Evolutionary conservation across 495 filamentous ascomycete species (phyloP), one percentile per base, ranked within the genome.

Genomic region (Tuber calosporum): DNA sequence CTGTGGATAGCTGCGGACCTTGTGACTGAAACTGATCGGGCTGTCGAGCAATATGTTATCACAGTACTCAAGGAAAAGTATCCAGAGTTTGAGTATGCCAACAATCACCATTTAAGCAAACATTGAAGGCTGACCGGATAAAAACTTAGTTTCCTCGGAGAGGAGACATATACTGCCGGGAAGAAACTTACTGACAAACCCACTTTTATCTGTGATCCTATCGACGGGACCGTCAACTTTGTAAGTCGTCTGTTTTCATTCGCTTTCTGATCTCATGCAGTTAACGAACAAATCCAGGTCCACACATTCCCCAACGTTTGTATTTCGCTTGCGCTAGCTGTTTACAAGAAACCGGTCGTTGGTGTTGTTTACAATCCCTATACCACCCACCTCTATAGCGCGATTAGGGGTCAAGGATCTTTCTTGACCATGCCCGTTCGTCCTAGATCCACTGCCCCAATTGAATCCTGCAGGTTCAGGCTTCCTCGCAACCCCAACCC

Each of bases 171-270:
- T 86, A 83, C 89, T 67, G 86, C 90, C 39, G 87, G 89, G 71
- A 84, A 84, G 74, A 84, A 80, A 38, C 84, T 97, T 72, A 92
- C 90, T 4, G 79, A 85, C 48, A 85, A 84, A 1, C 93, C 93
- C 1, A 97, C 93, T 67, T 96, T 97, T 84, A 87, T 96, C 82
- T 88, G 91, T 73, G 93, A 97, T 84, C 93, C 93, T 58, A 93
- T 96, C 79, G 93, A 97, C 84, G 93, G 93, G 73, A 96, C 92
- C 19, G 89, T 89, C 67, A 97, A 97, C 84, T 96, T 97, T 79
- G 88, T 78, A 71, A 73, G 67, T 45, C 20, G 30, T 17, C 67
- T 4, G 37, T 7, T 22, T 39, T 1, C 38, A 34, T 20, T 3
- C 19, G 13, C 37, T 0, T 0, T n/a, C 15, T 77, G 1, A 17